Evolutionary conservation across 495 filamentous ascomycete species (phyloP).

Genomic region (Aspergillus wentii): DNA sequence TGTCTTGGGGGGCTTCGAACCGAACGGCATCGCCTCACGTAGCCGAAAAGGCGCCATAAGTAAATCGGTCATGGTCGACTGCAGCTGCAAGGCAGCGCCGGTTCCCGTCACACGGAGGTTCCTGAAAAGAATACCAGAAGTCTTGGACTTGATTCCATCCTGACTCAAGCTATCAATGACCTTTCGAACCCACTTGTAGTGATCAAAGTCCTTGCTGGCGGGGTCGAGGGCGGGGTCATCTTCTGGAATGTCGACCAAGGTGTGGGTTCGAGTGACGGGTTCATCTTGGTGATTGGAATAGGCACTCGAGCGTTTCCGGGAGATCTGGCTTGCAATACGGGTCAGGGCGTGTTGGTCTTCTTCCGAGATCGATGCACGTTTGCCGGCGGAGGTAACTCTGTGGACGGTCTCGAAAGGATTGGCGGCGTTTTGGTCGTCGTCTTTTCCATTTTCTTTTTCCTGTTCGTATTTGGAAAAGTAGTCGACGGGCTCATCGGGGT

Average conservation of each 20-base stretch:
- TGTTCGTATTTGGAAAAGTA: too few relatives aligned
- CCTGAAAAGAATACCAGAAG: conserved; percentile 40
- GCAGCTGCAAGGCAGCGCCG: conserved; percentile 46
- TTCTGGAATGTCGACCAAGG: neutral
- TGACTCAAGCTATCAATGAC: neutral
- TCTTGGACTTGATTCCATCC: conserved; percentile 1
- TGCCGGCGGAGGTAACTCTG: neutral
- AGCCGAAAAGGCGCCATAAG: conserved; percentile 39
- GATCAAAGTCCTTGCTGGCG: neutral
- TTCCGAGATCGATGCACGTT: neutral
- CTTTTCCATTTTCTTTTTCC: neutral
- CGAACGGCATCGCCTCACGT: conserved; percentile 10
- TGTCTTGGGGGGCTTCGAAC: conserved; percentile 23
- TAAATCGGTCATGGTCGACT: conserved; percentile 42
- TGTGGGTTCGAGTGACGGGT: neutral
- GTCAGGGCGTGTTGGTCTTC: neutral
- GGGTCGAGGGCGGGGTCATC: neutral
- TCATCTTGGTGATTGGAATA: too few relatives aligned
- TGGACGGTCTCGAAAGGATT: neutral
- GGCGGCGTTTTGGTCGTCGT: neutral
- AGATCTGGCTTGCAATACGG: neutral
- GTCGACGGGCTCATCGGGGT: too few relatives aligned
- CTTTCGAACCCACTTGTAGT: neutral
- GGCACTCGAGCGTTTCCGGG: neutral
- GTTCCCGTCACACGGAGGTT: conserved; percentile 47